Evolutionary conservation across 2,329 filamentous ascomycete species (phyloP), one percentile per base, ranked within the genome.

Genomic region (Parasarocladium wereldwijsianum): DNA sequence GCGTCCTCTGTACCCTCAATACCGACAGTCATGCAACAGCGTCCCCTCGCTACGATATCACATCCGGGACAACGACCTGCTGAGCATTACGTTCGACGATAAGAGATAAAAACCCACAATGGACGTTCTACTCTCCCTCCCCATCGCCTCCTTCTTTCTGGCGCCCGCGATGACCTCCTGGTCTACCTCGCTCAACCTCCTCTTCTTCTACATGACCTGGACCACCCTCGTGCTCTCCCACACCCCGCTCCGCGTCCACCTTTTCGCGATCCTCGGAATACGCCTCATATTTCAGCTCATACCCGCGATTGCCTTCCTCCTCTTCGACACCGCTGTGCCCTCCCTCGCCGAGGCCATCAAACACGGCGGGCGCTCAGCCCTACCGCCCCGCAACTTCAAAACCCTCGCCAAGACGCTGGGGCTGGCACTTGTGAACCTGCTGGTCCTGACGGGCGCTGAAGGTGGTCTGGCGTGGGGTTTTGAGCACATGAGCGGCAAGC

Each of bases 151-250:
- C 17, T 79, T 76, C 43, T 61, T 80, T 42, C 58, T 75, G 28
- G 64, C 70, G 13, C 68, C 71, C 2, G 59, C 66, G 26, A 49
- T 73, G 34, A 66, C 70, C 6, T 77, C 79, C 6, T 85, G 78
- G 58, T 76, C 64, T 10, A 87, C 84, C 2, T 85, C 76, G 1
- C 61, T 93, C 38, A 93, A 90, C 50, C 57, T 93, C 15, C 58
- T 92, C 37, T 86, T 93, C 60, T 90, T 93, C 54, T 87, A 85
- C 51, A 69, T 93, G 58, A 87, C 82, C 41, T 93, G 85, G 85
- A 73, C 74, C 5, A 87, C 82, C 0, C 65, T 94, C 18, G 72
- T 92, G 22, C 60, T 87, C 3, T 79, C 78, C 6, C 79, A 92
- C 43, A 64, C 76, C 1, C 74, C 81, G 0, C 59, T 90, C 11